Evolutionary conservation across 2,329 filamentous ascomycete genomes (phyloP).

Genomic region (Penicillium brasilianum): DNA sequence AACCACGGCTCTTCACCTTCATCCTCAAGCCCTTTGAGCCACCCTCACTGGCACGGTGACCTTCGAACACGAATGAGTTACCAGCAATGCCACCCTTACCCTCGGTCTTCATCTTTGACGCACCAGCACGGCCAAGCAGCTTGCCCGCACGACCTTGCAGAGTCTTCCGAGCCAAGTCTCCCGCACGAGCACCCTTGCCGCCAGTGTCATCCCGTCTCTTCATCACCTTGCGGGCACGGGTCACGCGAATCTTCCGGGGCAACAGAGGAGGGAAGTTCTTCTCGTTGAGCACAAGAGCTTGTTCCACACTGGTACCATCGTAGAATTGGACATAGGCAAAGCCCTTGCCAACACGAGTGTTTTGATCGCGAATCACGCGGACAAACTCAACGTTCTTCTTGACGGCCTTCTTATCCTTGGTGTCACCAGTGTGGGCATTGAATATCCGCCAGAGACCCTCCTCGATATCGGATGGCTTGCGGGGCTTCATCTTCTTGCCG

Average conservation of each 20-base stretch:
- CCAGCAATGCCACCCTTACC: slow-evolving; percentile 35
- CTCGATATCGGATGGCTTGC: slow-evolving; percentile 81
- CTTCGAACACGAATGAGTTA: slow-evolving; percentile 51
- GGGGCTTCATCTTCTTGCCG: slow-evolving; percentile 73
- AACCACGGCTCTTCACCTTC: slow-evolving; percentile 46
- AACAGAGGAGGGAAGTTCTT: slow-evolving; percentile 95
- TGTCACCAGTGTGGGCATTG: slow-evolving; percentile 41
- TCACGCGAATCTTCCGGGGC: slow-evolving; percentile 84
- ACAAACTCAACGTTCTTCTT: slow-evolving; percentile 89
- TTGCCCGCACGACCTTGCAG: slow-evolving; percentile 47
- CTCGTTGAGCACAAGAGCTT: slow-evolving; percentile 83
- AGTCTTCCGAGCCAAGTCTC: slow-evolving; percentile 38
- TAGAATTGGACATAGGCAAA: slow-evolving; percentile 98
- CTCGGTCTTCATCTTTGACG: slow-evolving; percentile 41
- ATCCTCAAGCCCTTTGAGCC: slow-evolving; percentile 39
- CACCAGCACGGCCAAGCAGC: slow-evolving; percentile 47
- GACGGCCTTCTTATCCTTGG: slow-evolving; percentile 46
- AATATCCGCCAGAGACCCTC: slow-evolving; percentile 68
- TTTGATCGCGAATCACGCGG: slow-evolving; percentile 84
- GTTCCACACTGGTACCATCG: slow-evolving; percentile 85
- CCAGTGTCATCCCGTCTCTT: slow-evolving; percentile 45
- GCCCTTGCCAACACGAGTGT: slow-evolving; percentile 92
- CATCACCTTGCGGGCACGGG: slow-evolving; percentile 75
- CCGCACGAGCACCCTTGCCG: slow-evolving; percentile 30
- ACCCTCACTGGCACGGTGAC: slow-evolving; percentile 48